Percentiles rank a stretch among this genome's conserved stretches.
These are phyloP conservation scores for Tanacetum coccineum DNA, from an alignment of 129 eudicot species.

Conservation along the genomic window DNA sequence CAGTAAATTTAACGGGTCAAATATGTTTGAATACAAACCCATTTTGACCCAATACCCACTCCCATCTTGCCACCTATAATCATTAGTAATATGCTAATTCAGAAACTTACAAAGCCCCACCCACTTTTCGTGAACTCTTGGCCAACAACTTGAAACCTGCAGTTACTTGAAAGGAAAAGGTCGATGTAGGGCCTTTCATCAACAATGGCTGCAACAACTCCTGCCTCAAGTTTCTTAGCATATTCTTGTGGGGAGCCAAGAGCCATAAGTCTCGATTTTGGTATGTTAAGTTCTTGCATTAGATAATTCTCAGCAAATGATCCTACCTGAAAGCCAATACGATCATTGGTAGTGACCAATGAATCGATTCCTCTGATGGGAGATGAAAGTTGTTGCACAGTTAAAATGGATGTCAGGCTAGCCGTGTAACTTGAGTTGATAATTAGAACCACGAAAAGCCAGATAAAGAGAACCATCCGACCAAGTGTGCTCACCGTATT, in stretches of 20 bases:
- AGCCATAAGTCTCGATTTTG: slow-evolving; percentile 60
- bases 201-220: slow-evolving; percentile 76
- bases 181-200: slow-evolving; percentile 85
- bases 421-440: slow-evolving; percentile 95
- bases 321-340: slow-evolving; percentile 81
- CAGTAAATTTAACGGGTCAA: too few relatives aligned
- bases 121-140: slow-evolving; percentile 75
- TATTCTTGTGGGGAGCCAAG: slow-evolving; percentile 85
- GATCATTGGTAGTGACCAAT: slow-evolving; percentile 46
- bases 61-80: too few relatives aligned
- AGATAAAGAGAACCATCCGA: slow-evolving; percentile 71
- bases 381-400: slow-evolving; percentile 80
- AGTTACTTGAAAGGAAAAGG: slow-evolving; percentile 59
- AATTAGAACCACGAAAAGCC: slow-evolving; percentile 87
- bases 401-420: slow-evolving; percentile 88
- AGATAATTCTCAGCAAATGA: slow-evolving; percentile 77
- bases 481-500: slow-evolving; percentile 87
- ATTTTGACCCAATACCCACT: too few relatives aligned
- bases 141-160: slow-evolving; percentile 68
- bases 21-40: too few relatives aligned
- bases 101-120: slow-evolving; percentile 92
- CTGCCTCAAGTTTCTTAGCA: slow-evolving; percentile 57
- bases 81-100: slow-evolving; percentile 7
- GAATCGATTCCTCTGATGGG: slow-evolving; percentile 77
- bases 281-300: slow-evolving; percentile 66